phyloP scores from a whole-genome alignment of 371 early-diverging fungal genomes.

The Zychaea mexicana region DNA sequence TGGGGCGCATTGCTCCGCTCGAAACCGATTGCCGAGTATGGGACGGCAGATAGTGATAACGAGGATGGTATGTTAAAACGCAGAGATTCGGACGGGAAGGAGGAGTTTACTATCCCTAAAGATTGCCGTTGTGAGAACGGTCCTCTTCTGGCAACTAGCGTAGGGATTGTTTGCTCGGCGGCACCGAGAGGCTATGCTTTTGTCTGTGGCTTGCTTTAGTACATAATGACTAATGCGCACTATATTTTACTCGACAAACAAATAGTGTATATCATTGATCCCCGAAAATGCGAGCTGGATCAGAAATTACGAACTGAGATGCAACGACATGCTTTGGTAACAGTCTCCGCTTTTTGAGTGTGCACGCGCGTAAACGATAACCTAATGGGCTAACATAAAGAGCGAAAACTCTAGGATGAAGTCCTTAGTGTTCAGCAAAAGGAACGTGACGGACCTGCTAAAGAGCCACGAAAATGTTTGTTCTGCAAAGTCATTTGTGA shows the following conservation, averaged over 20 bases:
- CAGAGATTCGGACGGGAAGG: too few relatives aligned
- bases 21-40: conserved; percentile 11
- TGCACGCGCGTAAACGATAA: too few relatives aligned
- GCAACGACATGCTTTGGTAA: conserved; percentile 73
- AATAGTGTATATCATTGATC: conserved; percentile 64
- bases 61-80: too few relatives aligned
- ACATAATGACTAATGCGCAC: too few relatives aligned
- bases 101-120: too few relatives aligned
- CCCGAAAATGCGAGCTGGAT: conserved; percentile 63
- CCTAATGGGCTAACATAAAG: too few relatives aligned
- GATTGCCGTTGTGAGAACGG: too few relatives aligned
- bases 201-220: too few relatives aligned
- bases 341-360: conserved; percentile 4
- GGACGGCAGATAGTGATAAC: neutral
- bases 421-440: conserved; percentile 77
- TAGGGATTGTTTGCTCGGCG: too few relatives aligned
- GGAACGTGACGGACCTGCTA: conserved; percentile 77
- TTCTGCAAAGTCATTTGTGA: conserved; percentile 86
- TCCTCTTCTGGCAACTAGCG: too few relatives aligned
- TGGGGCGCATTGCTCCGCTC: conserved; percentile 63
- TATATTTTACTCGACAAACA: too few relatives aligned
- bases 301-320: conserved; percentile 71
- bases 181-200: too few relatives aligned
- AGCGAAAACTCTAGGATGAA: conserved; percentile 50
- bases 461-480: conserved; percentile 79